phyloP scores from a whole-genome alignment of 352 stramenopile genomes.

The Plasmopara muralis region DNA sequence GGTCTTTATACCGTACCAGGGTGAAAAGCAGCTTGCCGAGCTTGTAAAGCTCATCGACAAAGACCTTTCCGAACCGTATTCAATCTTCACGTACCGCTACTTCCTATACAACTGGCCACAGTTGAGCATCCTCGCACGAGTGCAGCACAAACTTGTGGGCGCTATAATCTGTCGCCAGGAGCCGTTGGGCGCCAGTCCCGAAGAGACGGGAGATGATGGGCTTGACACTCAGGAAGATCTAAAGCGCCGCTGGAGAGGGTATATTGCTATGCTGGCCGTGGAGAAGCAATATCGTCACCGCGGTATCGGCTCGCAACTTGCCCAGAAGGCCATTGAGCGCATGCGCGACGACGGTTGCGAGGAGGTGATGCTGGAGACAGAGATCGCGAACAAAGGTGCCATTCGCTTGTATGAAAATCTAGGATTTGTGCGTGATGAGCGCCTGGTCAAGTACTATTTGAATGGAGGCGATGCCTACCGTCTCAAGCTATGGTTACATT shows the following conservation, averaged over 20 bases:
- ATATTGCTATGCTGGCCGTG: conserved; percentile 95
- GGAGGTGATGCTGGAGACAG: conserved; percentile 91
- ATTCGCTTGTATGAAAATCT: conserved; percentile 92
- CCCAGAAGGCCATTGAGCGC: conserved; percentile 79
- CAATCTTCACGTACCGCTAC: conserved; percentile 96
- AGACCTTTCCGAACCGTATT: conserved; percentile 93
- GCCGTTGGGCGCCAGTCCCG: conserved; percentile 49
- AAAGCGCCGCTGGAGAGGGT: conserved; percentile 65
- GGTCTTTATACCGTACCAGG: conserved; percentile 69
- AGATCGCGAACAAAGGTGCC: conserved; percentile 88
- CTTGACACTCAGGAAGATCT: conserved; percentile 11
- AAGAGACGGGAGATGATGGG: conserved; percentile 34
- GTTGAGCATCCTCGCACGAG: conserved; percentile 82
- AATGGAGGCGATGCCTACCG: conserved; percentile 92
- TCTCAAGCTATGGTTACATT: conserved; percentile 88
- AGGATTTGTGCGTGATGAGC: conserved; percentile 90
- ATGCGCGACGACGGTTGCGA: conserved; percentile 80
- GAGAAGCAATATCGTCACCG: conserved; percentile 85
- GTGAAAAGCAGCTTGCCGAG: conserved; percentile 85
- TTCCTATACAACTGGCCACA: conserved; percentile 94
- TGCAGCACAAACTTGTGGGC: conserved; percentile 84
- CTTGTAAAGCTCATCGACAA: conserved; percentile 92
- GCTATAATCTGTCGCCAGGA: conserved; percentile 91
- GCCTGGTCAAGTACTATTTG: conserved; percentile 93
- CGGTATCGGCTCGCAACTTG: conserved; percentile 88